Evolutionary conservation across 2,329 filamentous ascomycete species (phyloP).

Genomic region (Herpotrichia juniperi): DNA sequence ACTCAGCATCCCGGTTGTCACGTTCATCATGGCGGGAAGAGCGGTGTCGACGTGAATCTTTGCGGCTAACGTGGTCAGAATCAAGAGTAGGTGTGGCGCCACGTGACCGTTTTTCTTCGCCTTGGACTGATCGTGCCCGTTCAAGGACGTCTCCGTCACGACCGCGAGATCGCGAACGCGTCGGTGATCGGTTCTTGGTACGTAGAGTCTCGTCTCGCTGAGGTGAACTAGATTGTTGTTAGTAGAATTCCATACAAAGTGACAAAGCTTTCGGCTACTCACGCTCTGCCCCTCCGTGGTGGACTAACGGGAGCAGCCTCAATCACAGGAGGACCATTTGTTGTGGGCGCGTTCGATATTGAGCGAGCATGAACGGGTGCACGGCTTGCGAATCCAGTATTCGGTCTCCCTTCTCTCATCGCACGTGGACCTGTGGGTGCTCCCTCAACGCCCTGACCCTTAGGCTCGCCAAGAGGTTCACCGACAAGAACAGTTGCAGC

Average conservation of each 20-base stretch:
- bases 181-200: slow-evolving; percentile 46
- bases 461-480: slow-evolving; percentile 49
- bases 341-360: slow-evolving; percentile 20
- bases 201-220: slow-evolving; percentile 41
- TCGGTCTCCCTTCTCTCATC: slow-evolving; percentile 87
- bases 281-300: slow-evolving; percentile 36
- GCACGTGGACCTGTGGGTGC: slow-evolving; percentile 94
- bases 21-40: slow-evolving; percentile 51
- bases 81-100: slow-evolving; percentile 48
- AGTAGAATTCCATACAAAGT: background rate
- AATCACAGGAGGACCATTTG: slow-evolving; percentile 27
- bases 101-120: slow-evolving; percentile 56
- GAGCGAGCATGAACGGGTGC: slow-evolving; percentile 47
- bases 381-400: slow-evolving; percentile 74
- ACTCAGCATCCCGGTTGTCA: slow-evolving; percentile 47
- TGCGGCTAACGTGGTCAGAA: slow-evolving; percentile 43
- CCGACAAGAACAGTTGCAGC: slow-evolving; percentile 45
- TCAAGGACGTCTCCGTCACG: slow-evolving; percentile 26
- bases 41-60: slow-evolving; percentile 54
- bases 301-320: slow-evolving; percentile 29
- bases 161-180: slow-evolving; percentile 47
- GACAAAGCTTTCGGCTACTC: slow-evolving; percentile 15
- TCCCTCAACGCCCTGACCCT: slow-evolving; percentile 65
- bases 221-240: slow-evolving; percentile 16
- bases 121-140: slow-evolving; percentile 36